Evolutionary conservation across 371 early-diverging fungal species (phyloP).

Genomic region (Mucor sp.): DNA sequence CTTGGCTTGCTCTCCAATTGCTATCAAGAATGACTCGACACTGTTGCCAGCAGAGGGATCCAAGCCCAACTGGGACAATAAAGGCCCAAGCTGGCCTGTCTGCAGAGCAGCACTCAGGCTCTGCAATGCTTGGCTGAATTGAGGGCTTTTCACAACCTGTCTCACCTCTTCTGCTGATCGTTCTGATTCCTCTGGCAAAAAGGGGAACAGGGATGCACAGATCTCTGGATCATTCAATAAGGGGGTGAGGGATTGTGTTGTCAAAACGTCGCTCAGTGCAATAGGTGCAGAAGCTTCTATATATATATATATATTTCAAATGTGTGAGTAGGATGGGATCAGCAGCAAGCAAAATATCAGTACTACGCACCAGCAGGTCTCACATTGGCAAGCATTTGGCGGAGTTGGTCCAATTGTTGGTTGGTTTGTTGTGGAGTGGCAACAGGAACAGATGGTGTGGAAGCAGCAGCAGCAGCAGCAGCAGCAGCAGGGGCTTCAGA

Average conservation of each 20-base stretch:
- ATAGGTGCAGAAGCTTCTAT: slow-evolving; percentile 11
- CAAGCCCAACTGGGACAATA: slow-evolving; percentile 66
- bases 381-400: slow-evolving; percentile 25
- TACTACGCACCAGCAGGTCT: slow-evolving; percentile 3
- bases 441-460: not conserved
- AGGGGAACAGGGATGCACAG: slow-evolving; percentile 58
- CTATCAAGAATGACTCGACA: slow-evolving; percentile 66
- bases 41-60: slow-evolving; percentile 63
- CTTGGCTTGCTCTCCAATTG: slow-evolving; percentile 61
- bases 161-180: slow-evolving; percentile 53
- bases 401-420: slow-evolving; percentile 25
- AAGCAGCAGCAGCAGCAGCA: not conserved
- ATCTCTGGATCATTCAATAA: slow-evolving; percentile 57
- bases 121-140: slow-evolving; percentile 69
- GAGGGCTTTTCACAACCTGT: slow-evolving; percentile 64
- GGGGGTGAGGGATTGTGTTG: slow-evolving; percentile 51
- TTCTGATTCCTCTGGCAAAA: slow-evolving; percentile 58
- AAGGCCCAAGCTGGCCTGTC: slow-evolving; percentile 69
- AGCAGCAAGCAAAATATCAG: too few species aligned
- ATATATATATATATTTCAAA: too few species aligned
- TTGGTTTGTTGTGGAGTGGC: slow-evolving; percentile 5
- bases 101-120: slow-evolving; percentile 64
- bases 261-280: slow-evolving; percentile 47
- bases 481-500: not conserved
- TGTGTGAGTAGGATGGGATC: too few species aligned